Evolutionary conservation across 208 protist genomes (phyloP), one percentile per base, ranked within the genome.

Genomic region (Strigomonas culicis): DNA sequence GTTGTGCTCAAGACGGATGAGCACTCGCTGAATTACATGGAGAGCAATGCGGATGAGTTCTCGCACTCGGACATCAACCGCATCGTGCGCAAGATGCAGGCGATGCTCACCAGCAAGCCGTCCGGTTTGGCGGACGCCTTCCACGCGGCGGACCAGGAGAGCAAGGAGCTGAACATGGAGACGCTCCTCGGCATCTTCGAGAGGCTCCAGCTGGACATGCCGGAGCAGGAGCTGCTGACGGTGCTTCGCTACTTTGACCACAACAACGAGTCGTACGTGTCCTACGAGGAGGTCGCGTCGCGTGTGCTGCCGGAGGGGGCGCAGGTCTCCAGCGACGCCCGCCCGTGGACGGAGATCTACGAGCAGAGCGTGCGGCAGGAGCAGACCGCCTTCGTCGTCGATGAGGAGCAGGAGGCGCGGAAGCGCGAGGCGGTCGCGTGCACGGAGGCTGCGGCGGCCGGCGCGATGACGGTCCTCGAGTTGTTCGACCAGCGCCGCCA

Each of bases 191-290:
- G 51, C 62, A 94, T 97, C 63, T 82, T 96, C 63, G 52, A 67
- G 1, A 28, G 60, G 7, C 79, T 95, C 21, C 60, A 84, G n/a
- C 68, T 97, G 7, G 75, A 91, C 52, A 51, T 97, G 17, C 86
- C 82, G 13, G 93, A 97, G 70, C 93, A 97, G 72, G 91, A 97
- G 67, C 77, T 97, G 25, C 59, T 93, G 43, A 96, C 88, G 4
- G 70, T 97, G n/a, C 74, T 97, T 46, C 88, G 93, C 47, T 95
- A 83, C 79, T 96, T 97, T 75, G 90, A 97, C 77, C 84, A 84
- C 63, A 85, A 92, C 58, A 84, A 85, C 57, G 93, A 97, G 66
- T 94, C 88, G 6, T 90, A 90, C 70, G 83, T 95, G 22, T 92
- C 84, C 19, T 97, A 93, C 74, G 88, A 86, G 56, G 90, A 97